Conservation (phyloP, 768 basidiomycete genomes). For the Rhodotorula graminis region DNA sequence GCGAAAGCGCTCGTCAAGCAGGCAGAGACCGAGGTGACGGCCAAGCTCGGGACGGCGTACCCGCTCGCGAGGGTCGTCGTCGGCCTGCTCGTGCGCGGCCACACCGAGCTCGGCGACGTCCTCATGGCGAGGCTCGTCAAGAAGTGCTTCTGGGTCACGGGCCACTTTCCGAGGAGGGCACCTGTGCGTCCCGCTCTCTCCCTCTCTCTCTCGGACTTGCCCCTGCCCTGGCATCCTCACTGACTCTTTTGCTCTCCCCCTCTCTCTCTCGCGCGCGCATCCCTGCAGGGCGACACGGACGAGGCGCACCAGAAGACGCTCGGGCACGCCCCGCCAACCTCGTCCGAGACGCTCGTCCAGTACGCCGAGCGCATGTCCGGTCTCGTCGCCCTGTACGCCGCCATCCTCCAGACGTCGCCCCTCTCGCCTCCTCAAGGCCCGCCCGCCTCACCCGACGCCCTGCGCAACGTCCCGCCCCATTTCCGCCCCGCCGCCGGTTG, state of each 20-base stretch:
- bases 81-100: conserved; percentile 58
- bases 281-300: conserved; percentile 46
- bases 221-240: no score
- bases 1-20: conserved; percentile 82
- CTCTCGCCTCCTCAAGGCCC: conserved; percentile 28
- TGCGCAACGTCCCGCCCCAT: conserved; percentile 32
- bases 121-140: conserved; percentile 82
- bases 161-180: conserved; percentile 56
- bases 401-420: conserved; percentile 30
- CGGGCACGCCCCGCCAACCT: conserved; percentile 42
- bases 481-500: conserved; percentile 42
- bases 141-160: conserved; percentile 82
- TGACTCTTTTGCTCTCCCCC: no score
- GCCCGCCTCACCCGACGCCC: not conserved
- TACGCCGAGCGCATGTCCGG: conserved; percentile 32
- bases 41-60: conserved; percentile 74
- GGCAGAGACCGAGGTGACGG: conserved; percentile 87
- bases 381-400: conserved; percentile 28
- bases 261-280: no score
- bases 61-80: conserved; percentile 75
- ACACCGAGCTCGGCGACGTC: conserved; percentile 62
- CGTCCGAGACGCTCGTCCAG: conserved; percentile 23
- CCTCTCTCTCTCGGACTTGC: no score
- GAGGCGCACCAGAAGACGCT: conserved; percentile 49
- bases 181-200: conserved; percentile 49